Evolutionary conservation across 2,329 filamentous ascomycete species (phyloP).

Genomic region (Fusarium azukiicola): DNA sequence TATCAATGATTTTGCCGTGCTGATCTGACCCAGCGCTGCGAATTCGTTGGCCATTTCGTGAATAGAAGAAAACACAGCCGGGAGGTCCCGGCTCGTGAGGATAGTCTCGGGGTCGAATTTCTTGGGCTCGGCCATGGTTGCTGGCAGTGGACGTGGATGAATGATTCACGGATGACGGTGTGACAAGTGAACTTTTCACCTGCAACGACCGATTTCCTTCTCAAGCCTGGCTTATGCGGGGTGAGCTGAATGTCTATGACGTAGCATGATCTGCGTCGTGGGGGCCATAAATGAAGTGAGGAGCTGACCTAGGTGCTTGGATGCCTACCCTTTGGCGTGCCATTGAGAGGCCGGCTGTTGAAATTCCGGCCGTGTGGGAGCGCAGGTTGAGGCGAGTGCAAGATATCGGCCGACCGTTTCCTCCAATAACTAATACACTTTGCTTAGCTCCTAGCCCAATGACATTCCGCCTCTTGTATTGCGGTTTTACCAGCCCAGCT

Average conservation of each 20-base stretch:
- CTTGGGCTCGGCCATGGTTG: constrained; percentile 17
- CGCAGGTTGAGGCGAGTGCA: no score
- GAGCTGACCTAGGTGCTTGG: background rate
- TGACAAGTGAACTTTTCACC: background rate
- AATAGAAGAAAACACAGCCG: constrained; percentile 33
- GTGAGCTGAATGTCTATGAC: constrained; percentile 2
- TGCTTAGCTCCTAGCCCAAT: no score
- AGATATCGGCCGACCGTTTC: no score
- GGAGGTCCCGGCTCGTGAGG: constrained; percentile 30
- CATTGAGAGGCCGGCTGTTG: no score
- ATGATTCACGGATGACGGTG: background rate
- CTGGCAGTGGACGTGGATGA: background rate
- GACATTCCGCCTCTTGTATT: no score
- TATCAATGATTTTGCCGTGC: constrained; percentile 31
- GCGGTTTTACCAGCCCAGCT: no score
- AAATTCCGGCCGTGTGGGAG: no score
- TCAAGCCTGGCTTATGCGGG: background rate
- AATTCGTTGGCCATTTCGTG: constrained; percentile 43
- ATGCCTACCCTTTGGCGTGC: no score
- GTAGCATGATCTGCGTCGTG: background rate
- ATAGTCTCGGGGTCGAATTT: constrained; percentile 37
- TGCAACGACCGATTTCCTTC: background rate
- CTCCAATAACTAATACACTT: no score
- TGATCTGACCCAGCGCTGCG: constrained; percentile 42
- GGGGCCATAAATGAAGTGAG: background rate